phyloP scores from a whole-genome alignment of 768 basidiomycete genomes.

The Termitomyces sp. region DNA sequence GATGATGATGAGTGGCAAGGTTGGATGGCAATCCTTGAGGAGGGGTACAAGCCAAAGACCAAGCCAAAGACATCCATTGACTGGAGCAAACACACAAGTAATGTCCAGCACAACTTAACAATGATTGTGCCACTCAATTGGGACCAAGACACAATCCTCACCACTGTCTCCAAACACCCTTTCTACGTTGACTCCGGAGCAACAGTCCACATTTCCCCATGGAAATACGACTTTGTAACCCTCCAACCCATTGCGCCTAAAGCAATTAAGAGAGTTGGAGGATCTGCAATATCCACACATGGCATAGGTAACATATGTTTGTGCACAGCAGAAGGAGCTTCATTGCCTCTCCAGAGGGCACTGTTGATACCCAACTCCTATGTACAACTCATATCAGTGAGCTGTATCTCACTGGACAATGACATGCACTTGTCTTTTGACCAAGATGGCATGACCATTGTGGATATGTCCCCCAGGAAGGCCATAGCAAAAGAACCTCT shows the following conservation, averaged over 20 bases:
- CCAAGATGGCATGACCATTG: no score
- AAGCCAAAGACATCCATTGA: background rate
- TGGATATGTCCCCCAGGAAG: background rate
- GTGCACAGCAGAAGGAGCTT: background rate
- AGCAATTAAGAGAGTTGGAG: background rate
- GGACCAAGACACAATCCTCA: background rate
- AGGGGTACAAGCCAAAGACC: background rate
- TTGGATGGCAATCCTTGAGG: background rate
- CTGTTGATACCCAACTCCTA: background rate
- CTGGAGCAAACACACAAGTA: background rate
- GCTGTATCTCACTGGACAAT: no score
- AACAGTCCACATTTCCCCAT: background rate
- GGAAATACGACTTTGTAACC: background rate
- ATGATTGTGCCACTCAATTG: no score
- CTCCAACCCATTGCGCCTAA: background rate
- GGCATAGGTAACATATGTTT: background rate
- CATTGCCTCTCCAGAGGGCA: background rate
- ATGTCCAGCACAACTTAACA: no score
- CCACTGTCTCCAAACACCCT: background rate
- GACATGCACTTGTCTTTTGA: no score
- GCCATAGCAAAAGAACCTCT: background rate
- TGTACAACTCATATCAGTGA: background rate
- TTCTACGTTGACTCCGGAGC: no score
- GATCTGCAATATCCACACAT: background rate
- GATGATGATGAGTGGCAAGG: background rate